These are phyloP conservation scores for Arbutus unedo DNA, from an alignment of 148 eudicot genomes.

Conservation along the genomic window DNA sequence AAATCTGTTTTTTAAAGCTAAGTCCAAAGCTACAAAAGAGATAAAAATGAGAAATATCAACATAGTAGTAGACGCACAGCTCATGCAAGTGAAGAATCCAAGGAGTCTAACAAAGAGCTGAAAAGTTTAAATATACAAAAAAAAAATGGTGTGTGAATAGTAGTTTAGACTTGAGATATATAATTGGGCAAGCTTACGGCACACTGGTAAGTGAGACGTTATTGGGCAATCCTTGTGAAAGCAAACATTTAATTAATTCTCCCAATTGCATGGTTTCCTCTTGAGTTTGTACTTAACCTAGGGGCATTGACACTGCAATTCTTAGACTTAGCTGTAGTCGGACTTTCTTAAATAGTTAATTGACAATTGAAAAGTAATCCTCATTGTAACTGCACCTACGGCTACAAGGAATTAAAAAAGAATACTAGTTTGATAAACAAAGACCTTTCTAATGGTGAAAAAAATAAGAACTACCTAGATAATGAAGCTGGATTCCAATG, in stretches of 20 bases:
- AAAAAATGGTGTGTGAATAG: background rate
- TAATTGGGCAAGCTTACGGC: no score
- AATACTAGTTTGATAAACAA: background rate
- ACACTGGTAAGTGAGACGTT: no score
- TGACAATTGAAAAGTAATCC: background rate
- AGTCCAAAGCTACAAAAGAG: no score
- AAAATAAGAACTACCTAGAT: constrained; percentile 55
- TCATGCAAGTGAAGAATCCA: background rate
- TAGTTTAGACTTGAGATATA: background rate
- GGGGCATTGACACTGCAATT: no score
- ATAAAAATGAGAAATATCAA: background rate
- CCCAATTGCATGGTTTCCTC: no score
- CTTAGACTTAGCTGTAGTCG: background rate
- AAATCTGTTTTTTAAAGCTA: no score
- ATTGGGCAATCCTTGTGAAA: no score
- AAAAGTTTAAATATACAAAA: no score
- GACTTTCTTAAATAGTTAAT: background rate
- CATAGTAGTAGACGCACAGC: background rate
- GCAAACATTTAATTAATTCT: no score
- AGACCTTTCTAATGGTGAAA: background rate
- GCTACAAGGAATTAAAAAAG: background rate
- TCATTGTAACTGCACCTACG: background rate
- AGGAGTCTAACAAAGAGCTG: background rate
- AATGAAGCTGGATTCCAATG: constrained; percentile 86
- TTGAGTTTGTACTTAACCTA: no score